Evolutionary conservation across 2,329 filamentous ascomycete genomes (phyloP), one percentile per base, ranked within the genome.

Genomic region (Cercospora berteroae): DNA sequence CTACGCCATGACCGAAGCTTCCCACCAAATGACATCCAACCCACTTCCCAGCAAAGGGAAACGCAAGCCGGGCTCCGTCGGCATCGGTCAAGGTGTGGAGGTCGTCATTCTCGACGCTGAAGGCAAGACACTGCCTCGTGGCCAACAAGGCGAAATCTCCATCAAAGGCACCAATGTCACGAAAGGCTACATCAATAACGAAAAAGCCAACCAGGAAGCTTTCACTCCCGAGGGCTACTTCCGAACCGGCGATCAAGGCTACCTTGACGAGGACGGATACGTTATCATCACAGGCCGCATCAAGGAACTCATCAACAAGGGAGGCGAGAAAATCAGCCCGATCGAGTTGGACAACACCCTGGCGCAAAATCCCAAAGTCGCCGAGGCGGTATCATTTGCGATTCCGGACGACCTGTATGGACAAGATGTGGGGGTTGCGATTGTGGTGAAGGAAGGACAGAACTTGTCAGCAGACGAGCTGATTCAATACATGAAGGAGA

Each of bases 261-360:
- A 90, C 80, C 85, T 88, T 77, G 92, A 96, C 74, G 81, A 87
- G 66, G 91, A 95, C 72, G 91, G 92, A 67, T 96, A 95, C 77
- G 82, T 96, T 10, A 85, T 91, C 75, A 94, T 96, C 79, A 96
- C 93, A 0, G 93, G 93, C n/a, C 86, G 93, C 63, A 96, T 96
- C 81, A 96, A 96, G 84, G 93, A 96, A 80, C 84, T 96, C 62
- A 96, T 96, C 83, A 93, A 93, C 81, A 94, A 94, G 80, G 92
- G 90, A 64, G 92, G 92, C 67, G 92, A 96, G 82, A 95, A 95
- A 83, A 95, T 96, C 77, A 91, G 88, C 72, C 92, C 93, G 1
- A 94, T 95, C 64, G 92, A 96, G 81, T 84, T 96, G 36, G 92
- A 96, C 82, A 96, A 96, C 72, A 87, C 91, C 12, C 82, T 96